Percentiles rank a stretch among this genome's conserved stretches.
These are phyloP conservation scores for Leishmania lainsoni DNA, from an alignment of 208 protist species.

Conservation along the genomic window DNA sequence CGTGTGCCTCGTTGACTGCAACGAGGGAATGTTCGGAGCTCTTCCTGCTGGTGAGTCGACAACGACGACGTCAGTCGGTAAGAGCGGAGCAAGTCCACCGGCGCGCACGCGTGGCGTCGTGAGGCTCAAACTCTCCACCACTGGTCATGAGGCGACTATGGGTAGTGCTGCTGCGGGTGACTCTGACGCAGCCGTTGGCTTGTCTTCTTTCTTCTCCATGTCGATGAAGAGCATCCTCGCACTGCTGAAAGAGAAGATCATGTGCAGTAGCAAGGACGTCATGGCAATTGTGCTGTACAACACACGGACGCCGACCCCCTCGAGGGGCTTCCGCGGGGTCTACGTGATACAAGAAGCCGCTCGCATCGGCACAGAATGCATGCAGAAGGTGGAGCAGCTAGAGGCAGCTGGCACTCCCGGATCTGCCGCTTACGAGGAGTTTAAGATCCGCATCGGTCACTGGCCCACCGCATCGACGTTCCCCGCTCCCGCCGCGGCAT, in stretches of 20 bases:
- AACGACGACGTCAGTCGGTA: not conserved
- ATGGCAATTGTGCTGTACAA: constrained; percentile 82
- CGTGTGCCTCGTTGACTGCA: constrained; percentile 82
- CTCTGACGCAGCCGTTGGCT: not conserved
- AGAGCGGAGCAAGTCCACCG: not conserved
- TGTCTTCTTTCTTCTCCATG: constrained; percentile 30
- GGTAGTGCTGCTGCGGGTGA: not conserved
- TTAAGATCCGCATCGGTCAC: constrained; percentile 22
- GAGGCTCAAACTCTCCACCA: not conserved
- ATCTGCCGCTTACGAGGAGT: constrained; percentile 42
- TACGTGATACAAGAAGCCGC: constrained; percentile 63
- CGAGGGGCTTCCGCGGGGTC: constrained; percentile 54
- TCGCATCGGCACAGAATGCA: constrained; percentile 28
- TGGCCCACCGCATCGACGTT: not conserved
- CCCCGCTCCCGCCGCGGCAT: constrained; percentile 13
- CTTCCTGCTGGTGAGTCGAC: not conserved
- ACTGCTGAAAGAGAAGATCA: constrained; percentile 69
- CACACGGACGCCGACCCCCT: constrained; percentile 37
- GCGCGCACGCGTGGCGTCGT: not conserved
- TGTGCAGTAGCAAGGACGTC: constrained; percentile 57
- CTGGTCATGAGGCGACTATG: not conserved
- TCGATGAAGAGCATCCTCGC: constrained; percentile 52
- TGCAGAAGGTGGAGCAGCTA: constrained; percentile 68
- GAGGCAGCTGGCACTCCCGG: constrained; percentile 37
- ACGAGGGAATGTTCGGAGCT: constrained; percentile 51